Conservation (phyloP, 768 basidiomycete species). For the Suillus subaureus region DNA sequence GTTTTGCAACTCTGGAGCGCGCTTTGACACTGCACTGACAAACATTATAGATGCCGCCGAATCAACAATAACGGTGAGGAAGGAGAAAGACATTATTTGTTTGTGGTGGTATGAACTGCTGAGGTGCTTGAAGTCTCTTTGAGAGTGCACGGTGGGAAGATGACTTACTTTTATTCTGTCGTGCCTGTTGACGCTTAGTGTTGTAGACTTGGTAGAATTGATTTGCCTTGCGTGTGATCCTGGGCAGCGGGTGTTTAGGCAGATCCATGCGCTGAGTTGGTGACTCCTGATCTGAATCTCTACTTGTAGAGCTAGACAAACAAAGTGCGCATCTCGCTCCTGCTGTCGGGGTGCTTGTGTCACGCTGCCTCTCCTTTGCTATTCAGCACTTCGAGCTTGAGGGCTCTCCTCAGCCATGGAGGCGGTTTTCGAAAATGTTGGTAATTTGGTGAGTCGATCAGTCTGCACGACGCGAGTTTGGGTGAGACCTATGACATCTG, state of each 20-base stretch:
- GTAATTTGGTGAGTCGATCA: background rate
- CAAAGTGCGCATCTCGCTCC: background rate
- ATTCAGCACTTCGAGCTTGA: background rate
- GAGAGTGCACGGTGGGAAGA: too few species aligned
- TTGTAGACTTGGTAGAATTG: too few species aligned
- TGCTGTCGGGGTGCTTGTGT: background rate
- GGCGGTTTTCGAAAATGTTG: background rate
- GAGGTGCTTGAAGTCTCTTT: too few species aligned
- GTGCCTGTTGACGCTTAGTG: too few species aligned
- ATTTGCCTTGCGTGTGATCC: background rate
- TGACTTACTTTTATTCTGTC: too few species aligned
- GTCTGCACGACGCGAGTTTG: background rate
- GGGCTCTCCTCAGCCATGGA: background rate
- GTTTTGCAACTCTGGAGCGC: too few species aligned
- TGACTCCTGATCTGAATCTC: background rate
- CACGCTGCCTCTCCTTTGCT: background rate
- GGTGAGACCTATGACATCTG: background rate
- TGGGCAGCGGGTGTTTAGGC: background rate
- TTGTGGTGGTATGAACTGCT: background rate
- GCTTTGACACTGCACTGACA: too few species aligned
- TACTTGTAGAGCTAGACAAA: background rate
- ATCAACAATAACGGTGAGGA: background rate
- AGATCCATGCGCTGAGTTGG: background rate
- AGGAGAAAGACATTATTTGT: background rate
- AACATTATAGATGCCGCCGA: background rate